These are phyloP conservation scores for Volvox africanus DNA, from an alignment of 139 green algal species.

Conservation along the genomic window DNA sequence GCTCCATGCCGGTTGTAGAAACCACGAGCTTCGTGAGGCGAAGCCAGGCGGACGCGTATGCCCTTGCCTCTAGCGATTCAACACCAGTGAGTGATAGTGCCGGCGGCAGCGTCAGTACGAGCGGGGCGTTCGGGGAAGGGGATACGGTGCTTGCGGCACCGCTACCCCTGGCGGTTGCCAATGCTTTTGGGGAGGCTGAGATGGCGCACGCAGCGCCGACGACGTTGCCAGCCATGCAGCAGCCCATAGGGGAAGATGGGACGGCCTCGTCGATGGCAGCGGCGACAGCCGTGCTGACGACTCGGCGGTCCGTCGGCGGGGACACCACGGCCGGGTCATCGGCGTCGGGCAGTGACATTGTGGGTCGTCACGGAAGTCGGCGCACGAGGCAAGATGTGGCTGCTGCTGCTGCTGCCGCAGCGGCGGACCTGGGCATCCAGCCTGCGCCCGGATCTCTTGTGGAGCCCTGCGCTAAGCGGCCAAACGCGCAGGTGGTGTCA, in stretches of 20 bases:
- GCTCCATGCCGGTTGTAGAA: not conserved
- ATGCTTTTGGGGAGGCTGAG: not conserved
- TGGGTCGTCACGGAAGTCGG: not conserved
- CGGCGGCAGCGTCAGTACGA: not conserved
- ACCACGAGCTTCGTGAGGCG: not conserved
- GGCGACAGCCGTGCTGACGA: not conserved
- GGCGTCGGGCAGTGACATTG: not conserved
- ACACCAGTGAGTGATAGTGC: not conserved
- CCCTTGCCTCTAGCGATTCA: not conserved
- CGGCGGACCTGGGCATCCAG: conserved; percentile 6
- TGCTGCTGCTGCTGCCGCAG: conserved; percentile 32
- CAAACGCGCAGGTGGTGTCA: not conserved
- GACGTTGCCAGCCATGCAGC: not conserved
- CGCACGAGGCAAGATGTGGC: conserved; percentile 35
- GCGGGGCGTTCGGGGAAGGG: not conserved
- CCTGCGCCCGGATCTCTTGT: conserved; percentile 35
- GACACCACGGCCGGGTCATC: not conserved
- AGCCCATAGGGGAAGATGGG: not conserved
- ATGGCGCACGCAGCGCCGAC: not conserved
- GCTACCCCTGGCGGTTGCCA: not conserved
- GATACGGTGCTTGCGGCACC: not conserved
- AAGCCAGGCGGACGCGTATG: not conserved
- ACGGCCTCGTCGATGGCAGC: too few relatives aligned
- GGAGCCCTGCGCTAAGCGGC: conserved; percentile 25
- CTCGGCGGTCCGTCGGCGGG: not conserved